Conservation (phyloP, 805 yeast genomes). For the Myxozyma monticola region DNA sequence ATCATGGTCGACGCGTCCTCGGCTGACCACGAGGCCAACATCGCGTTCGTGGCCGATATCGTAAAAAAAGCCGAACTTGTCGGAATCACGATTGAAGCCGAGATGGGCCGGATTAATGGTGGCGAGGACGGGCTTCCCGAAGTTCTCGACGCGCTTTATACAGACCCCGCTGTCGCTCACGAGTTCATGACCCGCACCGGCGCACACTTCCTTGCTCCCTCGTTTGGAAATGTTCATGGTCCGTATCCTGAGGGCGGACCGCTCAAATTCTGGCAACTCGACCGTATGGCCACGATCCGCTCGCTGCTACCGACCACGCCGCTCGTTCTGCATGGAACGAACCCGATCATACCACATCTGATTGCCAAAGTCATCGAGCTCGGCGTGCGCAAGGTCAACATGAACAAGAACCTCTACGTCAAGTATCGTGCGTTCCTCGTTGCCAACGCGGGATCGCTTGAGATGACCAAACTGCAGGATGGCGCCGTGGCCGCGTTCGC, state of each 20-base stretch:
- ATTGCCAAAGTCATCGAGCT: conserved; percentile 26
- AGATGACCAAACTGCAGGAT: conserved; percentile 38
- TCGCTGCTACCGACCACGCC: conserved; percentile 11
- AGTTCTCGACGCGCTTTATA: conserved; percentile 38
- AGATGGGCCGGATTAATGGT: conserved; percentile 44
- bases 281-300: conserved; percentile 6
- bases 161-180: conserved; percentile 39
- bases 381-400: conserved; percentile 42
- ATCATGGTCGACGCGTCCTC: conserved; percentile 44
- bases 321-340: conserved; percentile 42
- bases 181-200: conserved; percentile 38
- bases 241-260: conserved; percentile 41
- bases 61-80: conserved; percentile 36
- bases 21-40: conserved; percentile 40
- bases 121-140: conserved; percentile 42
- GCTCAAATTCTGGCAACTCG: conserved; percentile 36
- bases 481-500: conserved; percentile 33
- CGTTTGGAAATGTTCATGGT: conserved; percentile 44
- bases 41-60: conserved; percentile 35
- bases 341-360: conserved; percentile 26
- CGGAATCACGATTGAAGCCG: conserved; percentile 42
- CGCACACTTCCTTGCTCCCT: conserved; percentile 42
- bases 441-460: conserved; percentile 30
- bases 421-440: conserved; percentile 36
- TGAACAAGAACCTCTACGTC: conserved; percentile 38